phyloP scores from a whole-genome alignment of 352 stramenopile species.

The Pythium chondricola region DNA sequence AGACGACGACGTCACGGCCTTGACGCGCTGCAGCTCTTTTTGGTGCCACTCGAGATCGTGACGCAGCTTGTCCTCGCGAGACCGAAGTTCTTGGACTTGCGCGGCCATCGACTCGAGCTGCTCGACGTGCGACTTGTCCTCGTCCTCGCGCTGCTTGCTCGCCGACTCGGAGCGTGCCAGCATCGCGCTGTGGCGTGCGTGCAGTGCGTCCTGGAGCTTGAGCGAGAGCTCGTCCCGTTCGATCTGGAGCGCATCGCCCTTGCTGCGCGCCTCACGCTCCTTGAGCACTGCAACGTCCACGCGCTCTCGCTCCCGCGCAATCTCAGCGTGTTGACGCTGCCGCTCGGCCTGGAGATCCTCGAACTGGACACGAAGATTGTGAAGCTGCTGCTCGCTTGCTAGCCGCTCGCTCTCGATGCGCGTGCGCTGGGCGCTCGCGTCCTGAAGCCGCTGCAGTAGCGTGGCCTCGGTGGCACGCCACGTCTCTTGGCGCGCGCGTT shows the following conservation, averaged over 20 bases:
- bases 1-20: constrained; percentile 18
- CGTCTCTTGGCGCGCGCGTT: constrained; percentile 42
- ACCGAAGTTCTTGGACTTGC: constrained; percentile 35
- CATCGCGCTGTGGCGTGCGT: constrained; percentile 7
- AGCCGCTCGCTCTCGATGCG: constrained; percentile 37
- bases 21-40: constrained; percentile 45
- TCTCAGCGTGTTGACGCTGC: constrained; percentile 22
- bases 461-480: constrained; percentile 49
- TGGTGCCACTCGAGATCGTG: constrained; percentile 58
- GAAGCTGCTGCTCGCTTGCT: constrained; percentile 28
- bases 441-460: constrained; percentile 35
- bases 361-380: constrained; percentile 23
- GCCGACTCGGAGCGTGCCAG: constrained; percentile 4
- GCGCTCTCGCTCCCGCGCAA: constrained; percentile 29
- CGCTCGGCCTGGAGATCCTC: constrained; percentile 32
- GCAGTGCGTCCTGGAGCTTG: constrained; percentile 29
- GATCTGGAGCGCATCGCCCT: constrained; percentile 35
- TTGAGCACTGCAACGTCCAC: constrained; percentile 22
- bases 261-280: constrained; percentile 31
- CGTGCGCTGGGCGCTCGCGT: constrained; percentile 27
- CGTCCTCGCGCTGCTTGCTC: neutral
- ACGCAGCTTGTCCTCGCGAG: constrained; percentile 41
- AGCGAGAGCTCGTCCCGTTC: constrained; percentile 46
- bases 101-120: neutral
- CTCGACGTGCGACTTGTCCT: constrained; percentile 1